Base-by-base conservation (phyloP, 2,329 filamentous ascomycete species). In the Ophiostoma australiae region DNA sequence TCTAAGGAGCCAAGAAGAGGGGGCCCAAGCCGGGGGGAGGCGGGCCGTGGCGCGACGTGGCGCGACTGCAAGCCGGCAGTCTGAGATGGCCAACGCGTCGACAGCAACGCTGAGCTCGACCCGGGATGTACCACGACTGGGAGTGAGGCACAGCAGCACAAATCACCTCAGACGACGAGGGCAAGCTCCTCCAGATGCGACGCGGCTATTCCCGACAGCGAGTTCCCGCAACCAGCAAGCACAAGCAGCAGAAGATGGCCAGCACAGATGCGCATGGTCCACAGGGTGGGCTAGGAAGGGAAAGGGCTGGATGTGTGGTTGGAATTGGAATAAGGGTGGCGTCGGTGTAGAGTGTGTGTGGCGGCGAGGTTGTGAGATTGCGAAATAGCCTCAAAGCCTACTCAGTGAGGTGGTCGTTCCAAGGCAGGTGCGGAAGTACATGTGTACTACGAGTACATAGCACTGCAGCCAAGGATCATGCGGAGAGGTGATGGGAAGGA, bases 191-290 rank as follows among this genome's bases (percentile, higher is more conserved):
- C 68, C 61, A 67, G 44, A 68, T 65, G 31, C 27, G 44, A 63
- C 69, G 63, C 69, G 71, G 71, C 71, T 72, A 69, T 69, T 69
- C 69, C 71, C 71, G 71, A 69, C 63, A 55, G 44, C 44, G 66
- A 66, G 67, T 69, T 68, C 66, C 69, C 41, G 69, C 55, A 63
- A 55, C 70, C 68, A 67, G 67, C 39, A 20, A 39, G 66, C 31
- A 67, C 31, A 68, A 35, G 39, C 41, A 61, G 31, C 58, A 35
- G 23, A 69, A 33, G 33, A 31, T 37, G 41, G 52, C 52, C 23
- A 35, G 65, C 23, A 39, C 58, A 63, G 27, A 52, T 55, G 44
- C 58, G 39, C 67, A 67, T 61, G 48, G 68, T 44, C 70, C 44
- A 61, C 39, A 15, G n/a, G 61, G 7, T 37, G 31, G 23, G 33